These are phyloP conservation scores for Xylaria bambusicola DNA, from an alignment of 495 filamentous ascomycete species.

Conservation along the genomic window DNA sequence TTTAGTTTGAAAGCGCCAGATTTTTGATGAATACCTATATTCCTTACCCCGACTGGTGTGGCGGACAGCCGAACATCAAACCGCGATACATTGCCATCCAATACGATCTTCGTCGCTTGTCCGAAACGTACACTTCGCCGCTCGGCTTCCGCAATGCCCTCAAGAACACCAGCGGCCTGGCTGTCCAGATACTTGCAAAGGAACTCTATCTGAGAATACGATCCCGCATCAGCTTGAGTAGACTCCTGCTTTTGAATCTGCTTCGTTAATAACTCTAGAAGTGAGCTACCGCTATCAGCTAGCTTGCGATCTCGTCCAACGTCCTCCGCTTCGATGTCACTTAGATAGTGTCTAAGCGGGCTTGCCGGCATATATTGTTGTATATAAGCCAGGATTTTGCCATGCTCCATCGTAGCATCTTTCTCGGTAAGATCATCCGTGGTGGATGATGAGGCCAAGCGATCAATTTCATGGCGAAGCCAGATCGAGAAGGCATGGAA, in stretches of 20 bases:
- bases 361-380: slow-evolving; percentile 51
- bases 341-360: slow-evolving; percentile 46
- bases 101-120: slow-evolving; percentile 37
- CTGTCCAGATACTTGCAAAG: slow-evolving; percentile 45
- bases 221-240: slow-evolving; percentile 39
- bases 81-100: slow-evolving; percentile 40
- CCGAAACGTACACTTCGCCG: slow-evolving; percentile 58
- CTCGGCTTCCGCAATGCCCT: slow-evolving; percentile 56
- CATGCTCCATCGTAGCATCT: slow-evolving; percentile 56
- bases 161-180: slow-evolving; percentile 45
- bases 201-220: slow-evolving; percentile 45
- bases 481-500: slow-evolving; percentile 81
- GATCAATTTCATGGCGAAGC: slow-evolving; percentile 83
- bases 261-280: slow-evolving; percentile 49
- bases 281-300: slow-evolving; percentile 36
- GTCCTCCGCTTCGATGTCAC: slow-evolving; percentile 33
- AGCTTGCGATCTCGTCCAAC: slow-evolving; percentile 32
- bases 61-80: slow-evolving; percentile 40
- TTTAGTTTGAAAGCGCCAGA: slow-evolving; percentile 22
- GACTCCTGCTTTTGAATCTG: slow-evolving; percentile 48
- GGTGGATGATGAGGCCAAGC: slow-evolving; percentile 47
- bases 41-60: slow-evolving; percentile 30
- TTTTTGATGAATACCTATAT: slow-evolving; percentile 7
- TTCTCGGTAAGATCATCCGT: slow-evolving; percentile 56
- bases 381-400: slow-evolving; percentile 55